Evolutionary conservation across 1,284 basidiomycete genomes (phyloP).

Genomic region (Cystobasidium slooffiae): DNA sequence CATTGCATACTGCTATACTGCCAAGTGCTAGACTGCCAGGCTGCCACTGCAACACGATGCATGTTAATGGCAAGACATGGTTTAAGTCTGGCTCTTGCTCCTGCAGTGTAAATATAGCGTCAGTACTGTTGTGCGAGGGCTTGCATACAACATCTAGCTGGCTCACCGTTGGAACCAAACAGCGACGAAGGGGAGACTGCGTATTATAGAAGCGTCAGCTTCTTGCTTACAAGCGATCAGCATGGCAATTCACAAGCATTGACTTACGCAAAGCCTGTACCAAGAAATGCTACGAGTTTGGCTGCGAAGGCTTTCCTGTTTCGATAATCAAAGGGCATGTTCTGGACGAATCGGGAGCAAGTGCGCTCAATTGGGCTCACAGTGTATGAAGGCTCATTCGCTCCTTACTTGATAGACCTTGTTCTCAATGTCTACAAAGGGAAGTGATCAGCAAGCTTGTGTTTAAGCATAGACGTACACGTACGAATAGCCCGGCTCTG

Average conservation of each 20-base stretch:
- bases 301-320: conserved; percentile 16
- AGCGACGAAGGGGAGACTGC: conserved; percentile 25
- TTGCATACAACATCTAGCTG: neutral
- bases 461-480: no score
- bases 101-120: neutral
- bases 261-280: conserved; percentile 27
- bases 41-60: neutral
- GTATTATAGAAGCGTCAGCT: neutral
- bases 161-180: conserved; percentile 33
- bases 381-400: neutral
- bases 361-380: no score
- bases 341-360: neutral
- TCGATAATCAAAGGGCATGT: conserved; percentile 32
- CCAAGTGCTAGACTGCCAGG: neutral
- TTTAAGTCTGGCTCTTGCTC: conserved; percentile 2
- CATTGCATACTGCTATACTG: conserved; percentile 1
- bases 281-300: conserved; percentile 22
- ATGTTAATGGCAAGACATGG: neutral
- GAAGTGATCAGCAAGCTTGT: neutral
- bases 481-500: neutral
- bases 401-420: conserved; percentile 23
- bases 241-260: neutral
- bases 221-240: neutral
- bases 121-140: neutral
- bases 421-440: conserved; percentile 12